phyloP scores from a whole-genome alignment of 139 green algal species.

The Coelastrella sp. region DNA sequence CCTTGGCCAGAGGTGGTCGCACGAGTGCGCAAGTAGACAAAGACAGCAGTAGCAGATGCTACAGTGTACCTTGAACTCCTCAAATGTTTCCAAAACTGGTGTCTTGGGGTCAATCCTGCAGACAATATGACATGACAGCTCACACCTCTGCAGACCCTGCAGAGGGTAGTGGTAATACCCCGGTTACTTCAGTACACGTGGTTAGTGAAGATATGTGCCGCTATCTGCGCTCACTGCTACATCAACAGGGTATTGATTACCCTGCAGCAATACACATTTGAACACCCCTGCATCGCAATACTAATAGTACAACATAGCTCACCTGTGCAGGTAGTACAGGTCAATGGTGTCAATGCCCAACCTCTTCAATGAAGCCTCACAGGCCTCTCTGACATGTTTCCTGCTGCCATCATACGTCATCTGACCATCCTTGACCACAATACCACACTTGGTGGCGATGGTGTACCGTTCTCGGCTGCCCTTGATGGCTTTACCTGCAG shows the following conservation, averaged over 20 bases:
- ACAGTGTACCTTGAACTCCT: conserved; percentile 57
- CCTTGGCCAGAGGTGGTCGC: background rate
- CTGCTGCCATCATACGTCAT: conserved; percentile 45
- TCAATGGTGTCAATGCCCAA: conserved; percentile 68
- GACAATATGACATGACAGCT: background rate
- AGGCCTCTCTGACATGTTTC: conserved; percentile 50
- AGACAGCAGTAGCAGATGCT: background rate
- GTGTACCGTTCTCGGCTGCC: conserved; percentile 46
- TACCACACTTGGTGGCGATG: conserved; percentile 67
- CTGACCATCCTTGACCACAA: conserved; percentile 33
- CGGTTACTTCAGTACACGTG: no score
- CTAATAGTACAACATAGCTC: background rate
- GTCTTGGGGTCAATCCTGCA: conserved; percentile 58
- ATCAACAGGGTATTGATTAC: no score
- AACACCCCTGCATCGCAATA: no score
- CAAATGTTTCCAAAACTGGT: conserved; percentile 71
- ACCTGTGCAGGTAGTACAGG: conserved; percentile 69
- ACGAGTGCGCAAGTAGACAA: background rate
- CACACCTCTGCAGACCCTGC: no score
- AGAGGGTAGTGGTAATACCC: no score
- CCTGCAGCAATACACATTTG: no score
- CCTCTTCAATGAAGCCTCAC: conserved; percentile 62
- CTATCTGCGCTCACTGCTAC: no score
- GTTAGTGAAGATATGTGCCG: no score
- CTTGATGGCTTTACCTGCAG: conserved; percentile 54